Conservation (phyloP, 1,139 yeast species). For the Diutina rugosa region DNA sequence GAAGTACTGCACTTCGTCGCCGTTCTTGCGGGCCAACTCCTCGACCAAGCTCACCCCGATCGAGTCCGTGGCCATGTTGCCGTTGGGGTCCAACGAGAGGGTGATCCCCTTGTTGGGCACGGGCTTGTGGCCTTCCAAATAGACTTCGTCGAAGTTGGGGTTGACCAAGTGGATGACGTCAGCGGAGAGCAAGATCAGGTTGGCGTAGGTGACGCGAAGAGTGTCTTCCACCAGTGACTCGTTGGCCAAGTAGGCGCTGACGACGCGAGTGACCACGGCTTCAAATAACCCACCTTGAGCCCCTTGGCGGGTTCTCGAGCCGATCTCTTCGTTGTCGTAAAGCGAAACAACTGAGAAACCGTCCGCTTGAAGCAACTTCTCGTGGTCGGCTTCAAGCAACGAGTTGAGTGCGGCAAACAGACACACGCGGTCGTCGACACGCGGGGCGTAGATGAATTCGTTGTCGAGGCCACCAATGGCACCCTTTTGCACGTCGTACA, state of each 20-base stretch:
- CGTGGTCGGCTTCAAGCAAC: conserved; percentile 26
- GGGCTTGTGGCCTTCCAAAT: conserved; percentile 66
- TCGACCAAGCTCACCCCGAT: conserved; percentile 55
- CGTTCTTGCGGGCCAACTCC: conserved; percentile 49
- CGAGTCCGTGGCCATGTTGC: conserved; percentile 71
- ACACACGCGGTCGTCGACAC: conserved; percentile 57
- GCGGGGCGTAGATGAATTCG: conserved; percentile 53
- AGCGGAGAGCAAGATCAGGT: conserved; percentile 47
- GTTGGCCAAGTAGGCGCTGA: conserved; percentile 7
- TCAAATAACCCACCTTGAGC: conserved; percentile 26
- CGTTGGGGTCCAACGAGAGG: conserved; percentile 62
- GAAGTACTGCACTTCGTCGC: conserved; percentile 53
- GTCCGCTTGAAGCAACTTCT: conserved; percentile 12
- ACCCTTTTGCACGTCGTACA: conserved; percentile 55
- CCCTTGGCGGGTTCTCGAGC: conserved; percentile 46
- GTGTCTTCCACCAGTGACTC: conserved; percentile 6
- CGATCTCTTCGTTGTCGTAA: conserved; percentile 54
- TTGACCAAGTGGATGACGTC: conserved; percentile 56
- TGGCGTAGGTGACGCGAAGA: conserved; percentile 21
- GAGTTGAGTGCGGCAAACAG: conserved; percentile 46
- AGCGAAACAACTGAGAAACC: conserved; percentile 38
- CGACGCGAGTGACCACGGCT: neutral
- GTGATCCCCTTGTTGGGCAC: conserved; percentile 66
- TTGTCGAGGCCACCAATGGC: conserved; percentile 44
- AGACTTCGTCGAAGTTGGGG: conserved; percentile 49